These are phyloP conservation scores for apple (Malus domestica) DNA, from an alignment of 306 rosid species.

Conservation along the genomic window DNA sequence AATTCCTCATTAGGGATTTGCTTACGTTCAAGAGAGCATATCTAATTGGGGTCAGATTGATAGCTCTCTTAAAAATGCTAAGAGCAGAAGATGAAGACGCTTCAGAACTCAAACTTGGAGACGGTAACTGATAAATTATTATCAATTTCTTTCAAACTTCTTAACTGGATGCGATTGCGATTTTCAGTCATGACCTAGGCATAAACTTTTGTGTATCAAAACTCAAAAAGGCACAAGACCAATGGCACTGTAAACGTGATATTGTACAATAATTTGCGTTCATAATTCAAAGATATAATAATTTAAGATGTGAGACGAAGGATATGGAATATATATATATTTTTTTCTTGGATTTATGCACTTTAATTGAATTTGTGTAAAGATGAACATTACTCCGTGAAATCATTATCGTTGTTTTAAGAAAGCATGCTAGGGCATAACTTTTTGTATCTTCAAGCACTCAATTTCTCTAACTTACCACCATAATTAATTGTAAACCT, in stretches of 20 bases:
- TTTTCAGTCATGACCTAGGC: neutral
- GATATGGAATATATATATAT: too few relatives aligned
- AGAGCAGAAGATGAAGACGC: conserved; percentile 20
- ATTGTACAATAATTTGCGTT: neutral
- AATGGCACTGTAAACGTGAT: neutral
- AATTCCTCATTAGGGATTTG: neutral
- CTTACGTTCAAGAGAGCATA: neutral
- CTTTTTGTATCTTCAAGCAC: too few relatives aligned
- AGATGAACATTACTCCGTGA: neutral
- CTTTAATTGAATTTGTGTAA: neutral
- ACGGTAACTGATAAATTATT: conserved; percentile 1
- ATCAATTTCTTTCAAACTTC: neutral
- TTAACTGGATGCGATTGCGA: neutral
- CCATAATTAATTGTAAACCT: neutral
- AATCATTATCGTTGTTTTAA: neutral
- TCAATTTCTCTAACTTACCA: too few relatives aligned
- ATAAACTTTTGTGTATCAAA: neutral
- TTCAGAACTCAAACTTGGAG: conserved; percentile 27
- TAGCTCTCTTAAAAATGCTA: neutral
- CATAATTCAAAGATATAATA: neutral
- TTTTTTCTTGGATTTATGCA: neutral
- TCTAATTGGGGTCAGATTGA: neutral
- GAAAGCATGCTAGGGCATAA: too few relatives aligned
- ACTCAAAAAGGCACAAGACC: neutral
- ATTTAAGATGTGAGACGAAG: neutral